Evolutionary conservation across 1,284 basidiomycete species (phyloP), one percentile per base, ranked within the genome.

Genomic region (Ceratobasidium sp.): DNA sequence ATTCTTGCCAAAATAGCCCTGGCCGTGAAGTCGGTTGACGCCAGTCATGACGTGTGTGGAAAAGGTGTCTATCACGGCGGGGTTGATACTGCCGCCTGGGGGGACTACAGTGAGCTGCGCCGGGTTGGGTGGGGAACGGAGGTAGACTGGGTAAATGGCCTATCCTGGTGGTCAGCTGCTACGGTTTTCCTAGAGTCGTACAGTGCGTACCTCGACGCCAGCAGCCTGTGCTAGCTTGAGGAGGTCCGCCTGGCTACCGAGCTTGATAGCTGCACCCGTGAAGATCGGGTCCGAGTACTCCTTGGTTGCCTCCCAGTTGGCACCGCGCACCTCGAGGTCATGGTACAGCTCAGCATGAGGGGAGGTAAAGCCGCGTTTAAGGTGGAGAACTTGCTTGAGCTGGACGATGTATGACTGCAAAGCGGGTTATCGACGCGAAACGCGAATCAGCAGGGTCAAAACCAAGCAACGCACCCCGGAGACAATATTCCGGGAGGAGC

Each of bases 1-100:
- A 13, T 85, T 85, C 51, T 82, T 81, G 37, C 85, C 85, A 56
- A 80, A 80, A 76, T 81, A 82, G 22, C 85, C 85, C 48, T 79
- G 73, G 3, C 79, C 80, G 56, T 86, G 85, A 5, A 85, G 81
- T 65, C 78, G 79, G 75, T 84, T 83, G 29, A 83, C 80, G 29
- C 79, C 78, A 2, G 76, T 77, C 75, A 76, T 77, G 2, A 46
- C 29, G 46, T 77, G 76, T 2, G 77, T 74, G 6, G 74, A 73
- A n/a, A 72, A 62, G 5, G 61, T 77, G 51, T 77, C 76, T 2
- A 41, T 27, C 9, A n/a, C 24, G 43, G 4, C 22, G 14, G 46
- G n/a, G 31, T 34, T 24, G 8, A 66, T 9, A 13, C 61, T 24
- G 27, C 24, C 22, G 27, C 22, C 51, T 54, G 51, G 22, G 22